Conservation (phyloP, 352 stramenopile species). For the Globisporangium heterothallicum region DNA sequence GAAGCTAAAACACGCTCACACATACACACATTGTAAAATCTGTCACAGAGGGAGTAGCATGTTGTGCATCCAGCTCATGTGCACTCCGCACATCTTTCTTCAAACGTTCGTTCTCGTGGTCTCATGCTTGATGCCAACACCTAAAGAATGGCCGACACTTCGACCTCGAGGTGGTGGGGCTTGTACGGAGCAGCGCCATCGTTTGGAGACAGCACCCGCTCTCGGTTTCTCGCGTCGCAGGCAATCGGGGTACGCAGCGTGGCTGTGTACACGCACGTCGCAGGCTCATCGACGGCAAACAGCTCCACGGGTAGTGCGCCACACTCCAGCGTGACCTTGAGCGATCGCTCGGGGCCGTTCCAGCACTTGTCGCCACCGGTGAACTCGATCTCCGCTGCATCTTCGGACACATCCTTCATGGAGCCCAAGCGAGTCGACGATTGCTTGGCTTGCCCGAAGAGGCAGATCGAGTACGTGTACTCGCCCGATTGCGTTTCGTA, state of each 20-base stretch:
- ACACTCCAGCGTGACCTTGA: conserved; percentile 75
- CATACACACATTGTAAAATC: background rate
- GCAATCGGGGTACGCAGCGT: conserved; percentile 75
- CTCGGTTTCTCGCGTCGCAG: conserved; percentile 38
- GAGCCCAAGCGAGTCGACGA: conserved; percentile 68
- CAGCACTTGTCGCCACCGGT: conserved; percentile 76
- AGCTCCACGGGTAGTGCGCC: conserved; percentile 56
- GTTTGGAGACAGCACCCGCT: conserved; percentile 29
- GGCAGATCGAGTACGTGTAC: conserved; percentile 87
- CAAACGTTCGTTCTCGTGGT: too few relatives aligned
- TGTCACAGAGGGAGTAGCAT: too few relatives aligned
- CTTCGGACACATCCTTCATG: conserved; percentile 39
- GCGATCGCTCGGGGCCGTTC: conserved; percentile 80
- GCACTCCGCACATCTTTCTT: too few relatives aligned
- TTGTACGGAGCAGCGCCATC: conserved; percentile 15
- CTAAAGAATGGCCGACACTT: conserved; percentile 45
- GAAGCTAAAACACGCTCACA: background rate
- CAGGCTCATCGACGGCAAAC: conserved; percentile 73
- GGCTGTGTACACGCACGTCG: conserved; percentile 81
- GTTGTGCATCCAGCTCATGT: too few relatives aligned
- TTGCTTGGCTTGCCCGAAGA: conserved; percentile 81
- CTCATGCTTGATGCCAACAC: too few relatives aligned
- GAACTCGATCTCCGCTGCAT: conserved; percentile 35
- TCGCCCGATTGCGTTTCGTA: conserved; percentile 57
- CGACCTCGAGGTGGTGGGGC: conserved; percentile 62